phyloP scores from a whole-genome alignment of 208 protist genomes.

The Leishmania amazonensis region DNA sequence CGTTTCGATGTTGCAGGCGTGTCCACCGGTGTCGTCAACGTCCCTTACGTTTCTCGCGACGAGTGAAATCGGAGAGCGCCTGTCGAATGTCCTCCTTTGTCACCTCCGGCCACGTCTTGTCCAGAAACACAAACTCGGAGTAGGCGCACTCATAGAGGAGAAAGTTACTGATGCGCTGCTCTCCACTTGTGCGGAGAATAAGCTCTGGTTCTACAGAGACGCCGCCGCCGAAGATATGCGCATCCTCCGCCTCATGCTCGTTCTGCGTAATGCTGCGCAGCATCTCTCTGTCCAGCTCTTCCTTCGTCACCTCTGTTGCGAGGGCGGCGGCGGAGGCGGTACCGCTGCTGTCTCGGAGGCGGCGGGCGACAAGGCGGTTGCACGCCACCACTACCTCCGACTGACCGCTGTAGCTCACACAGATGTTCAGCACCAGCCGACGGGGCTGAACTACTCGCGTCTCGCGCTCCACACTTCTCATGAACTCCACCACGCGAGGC shows the following conservation, averaged over 20 bases:
- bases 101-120: constrained; percentile 85
- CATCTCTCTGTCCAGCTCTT: constrained; percentile 72
- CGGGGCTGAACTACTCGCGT: constrained; percentile 47
- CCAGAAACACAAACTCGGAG: constrained; percentile 78
- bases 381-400: constrained; percentile 68
- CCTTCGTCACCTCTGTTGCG: constrained; percentile 37
- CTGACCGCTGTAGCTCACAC: constrained; percentile 89
- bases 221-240: constrained; percentile 32
- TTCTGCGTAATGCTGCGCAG: constrained; percentile 83
- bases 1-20: neutral
- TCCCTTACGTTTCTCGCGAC: constrained; percentile 52
- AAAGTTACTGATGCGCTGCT: constrained; percentile 89
- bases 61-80: constrained; percentile 49
- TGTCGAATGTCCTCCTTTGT: constrained; percentile 43
- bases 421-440: constrained; percentile 83
- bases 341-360: constrained; percentile 12
- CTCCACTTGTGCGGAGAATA: constrained; percentile 85
- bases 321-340: neutral
- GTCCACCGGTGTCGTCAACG: constrained; percentile 17
- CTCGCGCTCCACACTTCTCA: constrained; percentile 70
- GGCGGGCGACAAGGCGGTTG: constrained; percentile 45
- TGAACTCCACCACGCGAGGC: constrained; percentile 52
- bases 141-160: constrained; percentile 89
- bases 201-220: constrained; percentile 71
- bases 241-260: constrained; percentile 62